A percentile compares a stretch with the other conserved stretches of the same genome.
These are phyloP conservation scores for Fraxinus sp. DNA, from an alignment of 305 asterid species.

Conservation along the genomic window DNA sequence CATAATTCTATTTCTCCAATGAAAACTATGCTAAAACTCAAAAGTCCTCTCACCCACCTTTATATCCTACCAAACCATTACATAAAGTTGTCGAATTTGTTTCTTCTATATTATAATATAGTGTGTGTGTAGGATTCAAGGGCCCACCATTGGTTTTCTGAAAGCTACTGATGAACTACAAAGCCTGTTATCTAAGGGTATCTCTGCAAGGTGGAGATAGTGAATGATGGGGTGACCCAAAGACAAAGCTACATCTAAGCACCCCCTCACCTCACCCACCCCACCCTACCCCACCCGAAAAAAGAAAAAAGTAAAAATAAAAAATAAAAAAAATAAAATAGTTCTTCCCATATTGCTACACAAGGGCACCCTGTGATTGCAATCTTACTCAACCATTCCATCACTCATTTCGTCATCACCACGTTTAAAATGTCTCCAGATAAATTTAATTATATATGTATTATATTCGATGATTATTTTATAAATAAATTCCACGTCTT, in stretches of 20 bases:
- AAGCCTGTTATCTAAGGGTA: constrained; percentile 49
- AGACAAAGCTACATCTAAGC: constrained; percentile 41
- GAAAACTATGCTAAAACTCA: constrained; percentile 21
- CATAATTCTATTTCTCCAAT: constrained; percentile 33
- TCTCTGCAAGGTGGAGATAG: constrained; percentile 39
- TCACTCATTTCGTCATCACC: constrained; percentile 58
- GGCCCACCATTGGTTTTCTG: constrained; percentile 73
- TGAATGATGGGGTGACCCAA: constrained; percentile 45
- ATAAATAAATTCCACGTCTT: background rate
- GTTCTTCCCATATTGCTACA: constrained; percentile 34
- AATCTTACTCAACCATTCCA: constrained; percentile 68
- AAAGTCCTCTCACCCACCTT: constrained; percentile 71
- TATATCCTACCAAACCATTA: constrained; percentile 51
- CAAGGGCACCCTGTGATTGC: constrained; percentile 46
- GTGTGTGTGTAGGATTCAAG: constrained; percentile 25
- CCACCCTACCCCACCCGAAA: background rate
- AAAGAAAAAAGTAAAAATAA: background rate
- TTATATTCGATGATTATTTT: background rate
- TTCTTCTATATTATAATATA: constrained; percentile 25
- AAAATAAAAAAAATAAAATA: background rate
- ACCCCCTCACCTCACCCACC: background rate
- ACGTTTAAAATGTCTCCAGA: constrained; percentile 24
- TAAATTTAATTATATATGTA: background rate
- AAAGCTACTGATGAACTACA: constrained; percentile 61
- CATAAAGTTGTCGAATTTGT: constrained; percentile 22